Conservation (phyloP, 768 basidiomycete species). For the Hemileccinum rubropunctum region DNA sequence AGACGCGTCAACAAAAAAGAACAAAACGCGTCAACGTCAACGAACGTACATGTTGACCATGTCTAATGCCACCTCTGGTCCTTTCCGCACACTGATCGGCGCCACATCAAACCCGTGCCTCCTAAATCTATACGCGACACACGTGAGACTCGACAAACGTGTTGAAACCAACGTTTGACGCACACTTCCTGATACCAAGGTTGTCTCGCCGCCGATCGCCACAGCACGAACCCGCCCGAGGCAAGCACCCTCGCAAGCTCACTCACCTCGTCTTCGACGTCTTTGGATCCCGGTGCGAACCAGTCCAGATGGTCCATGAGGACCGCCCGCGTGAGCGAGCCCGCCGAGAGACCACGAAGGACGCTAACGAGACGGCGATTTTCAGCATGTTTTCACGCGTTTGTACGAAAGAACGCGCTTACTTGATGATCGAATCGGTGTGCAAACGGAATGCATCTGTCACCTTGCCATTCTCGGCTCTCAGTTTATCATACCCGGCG, state of each 20-base stretch:
- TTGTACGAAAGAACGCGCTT: conserved; percentile 22
- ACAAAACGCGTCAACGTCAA: not conserved
- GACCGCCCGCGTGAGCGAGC: conserved; percentile 58
- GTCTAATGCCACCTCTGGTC: conserved; percentile 51
- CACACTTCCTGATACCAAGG: conserved; percentile 65
- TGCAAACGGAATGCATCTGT: conserved; percentile 64
- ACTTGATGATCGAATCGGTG: conserved; percentile 71
- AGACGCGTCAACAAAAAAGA: not conserved
- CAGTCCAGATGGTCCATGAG: conserved; percentile 74
- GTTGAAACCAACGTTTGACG: conserved; percentile 3
- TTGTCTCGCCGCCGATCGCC: conserved; percentile 59
- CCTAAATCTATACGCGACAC: conserved; percentile 40
- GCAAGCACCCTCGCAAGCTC: conserved; percentile 57
- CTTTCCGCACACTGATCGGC: conserved; percentile 51
- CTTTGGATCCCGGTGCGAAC: conserved; percentile 47
- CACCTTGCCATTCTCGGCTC: conserved; percentile 41
- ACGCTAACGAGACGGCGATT: conserved; percentile 32
- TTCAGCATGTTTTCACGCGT: not conserved
- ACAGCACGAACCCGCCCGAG: conserved; percentile 59
- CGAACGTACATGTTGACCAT: conserved; percentile 66
- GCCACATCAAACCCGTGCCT: conserved; percentile 52
- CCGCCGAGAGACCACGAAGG: conserved; percentile 40
- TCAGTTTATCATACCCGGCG: conserved; percentile 55
- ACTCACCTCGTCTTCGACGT: conserved; percentile 49
- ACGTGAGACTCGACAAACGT: not conserved